Evolutionary conservation across 1,284 basidiomycete species (phyloP).

Genomic region (Kalmanozyma brasiliensis): DNA sequence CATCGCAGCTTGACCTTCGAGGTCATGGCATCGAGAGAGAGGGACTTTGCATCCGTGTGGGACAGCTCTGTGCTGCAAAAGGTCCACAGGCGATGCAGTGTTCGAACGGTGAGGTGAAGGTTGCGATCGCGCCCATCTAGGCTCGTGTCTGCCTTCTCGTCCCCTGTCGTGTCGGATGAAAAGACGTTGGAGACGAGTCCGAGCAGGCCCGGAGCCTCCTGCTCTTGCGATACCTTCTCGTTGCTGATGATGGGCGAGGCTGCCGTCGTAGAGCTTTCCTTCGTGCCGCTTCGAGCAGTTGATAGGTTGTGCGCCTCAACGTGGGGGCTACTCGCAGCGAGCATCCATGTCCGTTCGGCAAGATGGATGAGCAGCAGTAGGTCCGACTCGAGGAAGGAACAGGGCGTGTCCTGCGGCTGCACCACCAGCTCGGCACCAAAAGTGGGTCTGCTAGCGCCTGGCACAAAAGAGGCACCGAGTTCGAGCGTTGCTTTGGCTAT

Average conservation of each 20-base stretch:
- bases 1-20: conserved; percentile 34
- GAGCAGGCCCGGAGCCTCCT: conserved; percentile 29
- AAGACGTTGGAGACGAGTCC: conserved; percentile 61
- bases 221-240: conserved; percentile 12
- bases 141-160: conserved; percentile 6
- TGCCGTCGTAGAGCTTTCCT: not conserved
- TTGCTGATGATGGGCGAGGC: not conserved
- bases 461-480: conserved; percentile 66
- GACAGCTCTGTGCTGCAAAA: conserved; percentile 16
- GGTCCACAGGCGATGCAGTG: conserved; percentile 53
- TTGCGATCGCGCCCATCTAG: conserved; percentile 10
- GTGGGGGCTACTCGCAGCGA: conserved; percentile 9
- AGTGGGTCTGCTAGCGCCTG: conserved; percentile 52
- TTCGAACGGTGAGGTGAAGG: conserved; percentile 38
- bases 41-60: conserved; percentile 30
- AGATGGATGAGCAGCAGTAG: conserved; percentile 53
- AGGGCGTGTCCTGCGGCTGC: conserved; percentile 21
- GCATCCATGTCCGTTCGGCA: conserved; percentile 47
- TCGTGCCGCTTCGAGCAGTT: not conserved
- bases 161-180: conserved; percentile 18
- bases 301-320: too few relatives aligned
- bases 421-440: conserved; percentile 43
- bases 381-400: conserved; percentile 48
- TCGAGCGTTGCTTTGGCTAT: conserved; percentile 75
- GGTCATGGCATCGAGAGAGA: conserved; percentile 40